Percentiles rank a stretch among this genome's conserved stretches.
Evolutionary conservation across 2,329 filamentous ascomycete species (phyloP).

Genomic region (Ceratocystis eucalypticola): DNA sequence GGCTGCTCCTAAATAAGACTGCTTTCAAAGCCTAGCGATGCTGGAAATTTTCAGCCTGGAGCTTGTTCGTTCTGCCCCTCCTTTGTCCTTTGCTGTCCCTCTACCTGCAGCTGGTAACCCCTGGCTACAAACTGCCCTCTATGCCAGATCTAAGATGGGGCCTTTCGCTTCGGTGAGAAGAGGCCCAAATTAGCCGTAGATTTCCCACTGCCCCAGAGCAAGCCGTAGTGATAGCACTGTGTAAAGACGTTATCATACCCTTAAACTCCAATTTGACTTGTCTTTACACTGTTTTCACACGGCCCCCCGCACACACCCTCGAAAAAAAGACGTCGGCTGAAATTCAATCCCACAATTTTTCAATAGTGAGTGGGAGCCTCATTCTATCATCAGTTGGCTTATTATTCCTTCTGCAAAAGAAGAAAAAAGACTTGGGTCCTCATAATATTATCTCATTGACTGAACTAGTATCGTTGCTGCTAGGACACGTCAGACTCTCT

Average conservation of each 20-base stretch:
- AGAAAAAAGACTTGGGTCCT: neutral
- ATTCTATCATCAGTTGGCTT: conserved; percentile 4
- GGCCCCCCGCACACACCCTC: conserved; percentile 17
- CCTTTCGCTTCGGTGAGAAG: conserved; percentile 5
- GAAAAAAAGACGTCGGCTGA: conserved; percentile 16
- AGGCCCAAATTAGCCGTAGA: conserved; percentile 13
- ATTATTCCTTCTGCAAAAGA: neutral
- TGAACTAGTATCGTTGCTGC: too few relatives aligned
- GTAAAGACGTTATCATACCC: neutral
- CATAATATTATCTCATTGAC: neutral
- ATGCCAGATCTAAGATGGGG: neutral
- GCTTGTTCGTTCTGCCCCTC: conserved; percentile 12
- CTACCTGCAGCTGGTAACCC: conserved; percentile 6
- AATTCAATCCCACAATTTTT: conserved; percentile 18
- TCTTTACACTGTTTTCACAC: conserved; percentile 9
- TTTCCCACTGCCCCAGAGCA: neutral
- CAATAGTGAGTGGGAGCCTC: neutral
- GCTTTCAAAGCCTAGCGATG: conserved; percentile 8
- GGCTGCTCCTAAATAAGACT: conserved; percentile 14
- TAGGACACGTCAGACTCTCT: neutral
- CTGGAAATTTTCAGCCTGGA: conserved; percentile 19
- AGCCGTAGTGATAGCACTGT: conserved; percentile 9
- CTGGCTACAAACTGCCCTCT: conserved; percentile 10
- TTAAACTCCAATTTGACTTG: neutral
- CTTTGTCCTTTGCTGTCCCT: neutral